These are phyloP conservation scores for Aspergillus novoparasiticus DNA, from an alignment of 2,329 filamentous ascomycete species.

Conservation along the genomic window DNA sequence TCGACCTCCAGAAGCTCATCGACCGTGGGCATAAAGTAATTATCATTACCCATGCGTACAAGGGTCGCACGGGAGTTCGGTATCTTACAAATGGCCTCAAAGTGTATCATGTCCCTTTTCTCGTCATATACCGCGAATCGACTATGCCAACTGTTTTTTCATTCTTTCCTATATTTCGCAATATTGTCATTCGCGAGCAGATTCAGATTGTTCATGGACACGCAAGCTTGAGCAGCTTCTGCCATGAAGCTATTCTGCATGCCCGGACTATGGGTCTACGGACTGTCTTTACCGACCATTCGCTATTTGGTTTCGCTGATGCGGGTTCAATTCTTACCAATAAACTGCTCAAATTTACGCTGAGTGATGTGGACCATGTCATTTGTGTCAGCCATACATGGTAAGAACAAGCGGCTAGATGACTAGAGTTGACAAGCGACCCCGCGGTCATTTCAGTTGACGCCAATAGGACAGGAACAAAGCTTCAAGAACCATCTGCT, in stretches of 20 bases:
- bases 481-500: background rate
- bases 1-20: slow-evolving; percentile 71
- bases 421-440: background rate
- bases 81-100: slow-evolving; percentile 98
- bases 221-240: slow-evolving; percentile 87
- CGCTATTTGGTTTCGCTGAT: slow-evolving; percentile 95
- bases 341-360: slow-evolving; percentile 91
- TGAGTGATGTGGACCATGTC: slow-evolving; percentile 97
- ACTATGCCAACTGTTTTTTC: slow-evolving; percentile 98
- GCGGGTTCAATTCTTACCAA: slow-evolving; percentile 95
- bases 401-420: slow-evolving; percentile 52
- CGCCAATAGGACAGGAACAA: background rate
- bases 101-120: slow-evolving; percentile 95
- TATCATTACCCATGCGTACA: slow-evolving; percentile 93
- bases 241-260: slow-evolving; percentile 92
- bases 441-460: background rate
- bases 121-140: slow-evolving; percentile 90
- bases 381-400: slow-evolving; percentile 99
- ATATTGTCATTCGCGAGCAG: slow-evolving; percentile 89
- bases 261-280: slow-evolving; percentile 93
- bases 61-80: slow-evolving; percentile 85
- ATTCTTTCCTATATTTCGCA: slow-evolving; percentile 96
- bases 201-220: slow-evolving; percentile 99
- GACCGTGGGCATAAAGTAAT: slow-evolving; percentile 98
- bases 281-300: slow-evolving; percentile 97